Percentiles rank a stretch among this genome's conserved stretches.
These are phyloP conservation scores for Amaranthus cruentus DNA, from an alignment of 148 eudicot species.

Conservation along the genomic window DNA sequence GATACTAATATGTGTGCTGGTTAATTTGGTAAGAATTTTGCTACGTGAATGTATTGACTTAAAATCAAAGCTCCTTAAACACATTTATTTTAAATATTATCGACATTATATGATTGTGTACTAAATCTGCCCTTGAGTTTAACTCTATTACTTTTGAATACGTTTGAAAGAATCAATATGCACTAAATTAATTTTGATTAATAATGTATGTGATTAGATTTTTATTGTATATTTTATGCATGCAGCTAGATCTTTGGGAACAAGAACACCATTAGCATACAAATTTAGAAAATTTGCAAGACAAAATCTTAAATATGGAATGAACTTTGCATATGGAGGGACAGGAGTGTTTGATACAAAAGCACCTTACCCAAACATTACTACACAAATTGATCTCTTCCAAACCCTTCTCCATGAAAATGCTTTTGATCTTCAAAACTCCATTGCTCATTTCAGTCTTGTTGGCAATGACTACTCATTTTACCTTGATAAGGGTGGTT, in stretches of 20 bases:
- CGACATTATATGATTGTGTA: too few relatives aligned
- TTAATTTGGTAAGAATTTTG: too few relatives aligned
- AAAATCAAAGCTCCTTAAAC: too few relatives aligned
- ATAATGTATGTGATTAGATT: too few relatives aligned
- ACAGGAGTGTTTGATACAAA: slow-evolving; percentile 58
- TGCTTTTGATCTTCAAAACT: slow-evolving; percentile 34
- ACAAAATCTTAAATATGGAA: slow-evolving; percentile 34
- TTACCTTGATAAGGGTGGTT: slow-evolving; percentile 42
- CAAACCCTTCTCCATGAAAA: slow-evolving; percentile 32
- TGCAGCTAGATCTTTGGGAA: slow-evolving; percentile 52
- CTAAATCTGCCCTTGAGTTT: too few relatives aligned
- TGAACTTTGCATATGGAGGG: slow-evolving; percentile 83
- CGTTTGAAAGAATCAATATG: too few relatives aligned
- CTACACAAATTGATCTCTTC: slow-evolving; percentile 65
- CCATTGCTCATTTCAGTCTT: slow-evolving; percentile 52
- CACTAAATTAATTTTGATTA: too few relatives aligned
- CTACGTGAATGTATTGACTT: too few relatives aligned
- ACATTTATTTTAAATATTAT: too few relatives aligned
- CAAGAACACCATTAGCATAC: slow-evolving; percentile 55
- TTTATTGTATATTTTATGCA: not conserved
- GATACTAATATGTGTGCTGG: too few relatives aligned
- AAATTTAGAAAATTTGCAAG: slow-evolving; percentile 24
- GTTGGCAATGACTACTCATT: slow-evolving; percentile 72
- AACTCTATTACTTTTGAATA: too few relatives aligned
- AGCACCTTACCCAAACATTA: slow-evolving; percentile 66